A percentile compares a stretch with the other conserved stretches of the same genome.
Evolutionary conservation across 768 basidiomycete species (phyloP).

Genomic region (Suillus clintonianus): DNA sequence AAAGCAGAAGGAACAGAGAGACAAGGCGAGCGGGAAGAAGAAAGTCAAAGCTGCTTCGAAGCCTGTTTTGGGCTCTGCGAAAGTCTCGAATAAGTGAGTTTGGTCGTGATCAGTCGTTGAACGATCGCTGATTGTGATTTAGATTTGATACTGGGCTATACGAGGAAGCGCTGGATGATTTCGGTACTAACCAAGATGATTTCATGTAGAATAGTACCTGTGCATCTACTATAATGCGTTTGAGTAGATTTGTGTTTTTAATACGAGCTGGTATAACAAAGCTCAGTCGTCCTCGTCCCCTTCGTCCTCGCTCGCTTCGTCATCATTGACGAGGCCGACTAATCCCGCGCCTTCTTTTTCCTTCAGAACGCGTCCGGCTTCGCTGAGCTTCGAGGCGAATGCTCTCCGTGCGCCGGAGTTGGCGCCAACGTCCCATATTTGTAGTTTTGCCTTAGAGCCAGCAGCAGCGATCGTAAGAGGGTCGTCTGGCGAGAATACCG

Average conservation of each 20-base stretch:
- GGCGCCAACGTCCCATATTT: slow-evolving; percentile 92
- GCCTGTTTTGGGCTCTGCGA: slow-evolving; percentile 75
- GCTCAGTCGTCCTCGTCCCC: slow-evolving; percentile 36
- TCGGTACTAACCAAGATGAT: slow-evolving; percentile 71
- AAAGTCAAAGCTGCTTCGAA: slow-evolving; percentile 72
- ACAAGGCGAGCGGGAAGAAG: slow-evolving; percentile 88
- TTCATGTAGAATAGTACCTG: slow-evolving; percentile 75
- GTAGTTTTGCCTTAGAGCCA: slow-evolving; percentile 90
- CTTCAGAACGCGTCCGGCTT: slow-evolving; percentile 66
- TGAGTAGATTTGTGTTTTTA: slow-evolving; percentile 12
- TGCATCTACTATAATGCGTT: slow-evolving; percentile 7
- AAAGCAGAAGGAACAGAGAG: slow-evolving; percentile 90
- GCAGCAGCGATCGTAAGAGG: slow-evolving; percentile 92
- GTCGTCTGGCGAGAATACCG: slow-evolving; percentile 91
- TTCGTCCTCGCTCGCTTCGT: slow-evolving; percentile 64
- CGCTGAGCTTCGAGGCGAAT: slow-evolving; percentile 75
- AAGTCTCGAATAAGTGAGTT: slow-evolving; percentile 62
- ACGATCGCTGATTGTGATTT: slow-evolving; percentile 14
- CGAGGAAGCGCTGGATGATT: slow-evolving; percentile 90
- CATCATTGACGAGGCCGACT: slow-evolving; percentile 67
- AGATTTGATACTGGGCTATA: slow-evolving; percentile 82
- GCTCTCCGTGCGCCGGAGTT: slow-evolving; percentile 82
- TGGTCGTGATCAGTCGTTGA: neutral
- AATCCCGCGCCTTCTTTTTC: slow-evolving; percentile 70
- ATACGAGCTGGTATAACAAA: slow-evolving; percentile 3